These are phyloP conservation scores for Trichoderma koningiopsis DNA, from an alignment of 2,329 filamentous ascomycete genomes.

Conservation along the genomic window DNA sequence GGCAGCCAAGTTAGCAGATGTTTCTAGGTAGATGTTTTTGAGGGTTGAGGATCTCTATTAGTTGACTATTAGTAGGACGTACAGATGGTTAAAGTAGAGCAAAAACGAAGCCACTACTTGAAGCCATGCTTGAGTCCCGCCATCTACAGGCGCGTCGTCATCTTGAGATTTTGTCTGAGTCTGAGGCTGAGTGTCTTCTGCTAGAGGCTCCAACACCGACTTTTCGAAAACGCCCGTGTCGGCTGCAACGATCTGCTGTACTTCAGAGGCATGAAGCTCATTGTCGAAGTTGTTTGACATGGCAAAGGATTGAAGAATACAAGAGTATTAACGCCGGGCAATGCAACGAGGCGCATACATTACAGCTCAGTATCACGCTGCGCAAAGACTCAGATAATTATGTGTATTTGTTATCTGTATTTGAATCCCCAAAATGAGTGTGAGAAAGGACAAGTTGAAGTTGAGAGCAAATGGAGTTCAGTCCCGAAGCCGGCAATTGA, in stretches of 20 bases:
- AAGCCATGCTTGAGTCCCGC: conserved; percentile 40
- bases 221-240: conserved; percentile 8
- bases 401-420: neutral
- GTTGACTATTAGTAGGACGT: neutral
- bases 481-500: neutral
- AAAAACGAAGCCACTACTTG: conserved; percentile 41
- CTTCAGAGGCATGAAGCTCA: neutral
- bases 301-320: neutral
- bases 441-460: neutral
- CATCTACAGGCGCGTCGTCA: conserved; percentile 30
- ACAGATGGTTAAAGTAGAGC: conserved; percentile 43
- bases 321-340: neutral
- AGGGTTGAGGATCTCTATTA: neutral
- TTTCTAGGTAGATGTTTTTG: neutral
- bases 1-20: neutral
- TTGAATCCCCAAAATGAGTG: neutral
- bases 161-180: neutral
- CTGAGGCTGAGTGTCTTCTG: neutral
- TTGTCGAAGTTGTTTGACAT: conserved; percentile 3
- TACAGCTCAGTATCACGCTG: neutral
- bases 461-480: neutral
- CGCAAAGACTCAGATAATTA: neutral
- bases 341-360: neutral
- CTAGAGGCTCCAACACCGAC: neutral
- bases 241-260: neutral